These are phyloP conservation scores for Aspergillus baeticus DNA, from an alignment of 495 filamentous ascomycete species.

Conservation along the genomic window DNA sequence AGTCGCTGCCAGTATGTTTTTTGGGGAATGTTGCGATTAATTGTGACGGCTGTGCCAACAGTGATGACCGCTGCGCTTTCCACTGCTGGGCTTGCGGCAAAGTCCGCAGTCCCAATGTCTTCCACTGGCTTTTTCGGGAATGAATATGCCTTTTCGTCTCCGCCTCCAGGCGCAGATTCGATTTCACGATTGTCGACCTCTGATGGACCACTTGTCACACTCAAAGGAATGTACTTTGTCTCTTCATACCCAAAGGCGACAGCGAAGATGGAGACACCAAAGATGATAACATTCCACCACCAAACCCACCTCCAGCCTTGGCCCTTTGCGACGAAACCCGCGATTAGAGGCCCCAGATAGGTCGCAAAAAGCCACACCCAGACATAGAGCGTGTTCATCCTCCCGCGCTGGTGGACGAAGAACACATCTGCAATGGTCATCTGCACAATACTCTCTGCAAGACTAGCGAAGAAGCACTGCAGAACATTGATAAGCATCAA, in stretches of 20 bases:
- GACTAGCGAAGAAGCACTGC: slow-evolving; percentile 33
- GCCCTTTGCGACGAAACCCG: slow-evolving; percentile 41
- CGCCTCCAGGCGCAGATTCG: no score
- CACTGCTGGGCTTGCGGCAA: background rate
- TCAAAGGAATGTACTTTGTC: slow-evolving; percentile 27
- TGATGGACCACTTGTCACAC: no score
- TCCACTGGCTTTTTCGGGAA: no score
- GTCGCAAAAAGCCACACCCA: slow-evolving; percentile 30
- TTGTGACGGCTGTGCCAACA: background rate
- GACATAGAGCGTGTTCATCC: slow-evolving; percentile 41
- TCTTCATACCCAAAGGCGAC: slow-evolving; percentile 45
- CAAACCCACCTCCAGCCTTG: slow-evolving; percentile 53
- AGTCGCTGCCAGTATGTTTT: background rate
- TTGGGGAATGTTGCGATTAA: background rate
- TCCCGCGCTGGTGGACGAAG: slow-evolving; percentile 48
- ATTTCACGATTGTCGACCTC: no score
- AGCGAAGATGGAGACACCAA: slow-evolving; percentile 36
- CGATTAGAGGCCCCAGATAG: slow-evolving; percentile 40
- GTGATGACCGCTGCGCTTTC: background rate
- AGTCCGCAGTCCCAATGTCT: background rate
- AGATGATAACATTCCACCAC: slow-evolving; percentile 51
- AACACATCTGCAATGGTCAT: slow-evolving; percentile 49
- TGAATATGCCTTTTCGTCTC: no score
- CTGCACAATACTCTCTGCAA: slow-evolving; percentile 44
- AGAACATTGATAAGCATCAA: slow-evolving; percentile 36